Evolutionary conservation across 1,284 basidiomycete species (phyloP), one percentile per base, ranked within the genome.

Genomic region (Apiotrichum akiyoshidainum): DNA sequence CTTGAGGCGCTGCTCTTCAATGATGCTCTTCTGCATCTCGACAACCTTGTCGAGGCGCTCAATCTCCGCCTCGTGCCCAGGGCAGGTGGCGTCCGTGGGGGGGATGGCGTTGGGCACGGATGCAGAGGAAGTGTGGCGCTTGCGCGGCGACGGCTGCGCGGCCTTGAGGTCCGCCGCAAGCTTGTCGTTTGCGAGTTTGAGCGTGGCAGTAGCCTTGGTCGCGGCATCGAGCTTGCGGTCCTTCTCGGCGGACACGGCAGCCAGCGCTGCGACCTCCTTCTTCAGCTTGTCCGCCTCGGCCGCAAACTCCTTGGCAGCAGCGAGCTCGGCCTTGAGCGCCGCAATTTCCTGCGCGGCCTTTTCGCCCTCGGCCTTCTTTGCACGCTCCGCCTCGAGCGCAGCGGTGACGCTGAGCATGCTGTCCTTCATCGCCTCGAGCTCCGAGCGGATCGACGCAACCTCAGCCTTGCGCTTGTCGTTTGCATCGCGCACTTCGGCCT

Each of bases 1-100:
- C 67, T 74, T 76, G 59, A 65, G 66, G 52, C 70, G 61, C 61
- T 77, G 70, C 52, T 76, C 73, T 13, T 70, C 69, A 35, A 77
- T 77, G 31, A 76, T 63, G 5, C 56, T 65, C 60, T 74, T 68
- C 58, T 76, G 72, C 21, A 68, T 66, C 35, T 71, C 69, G 34
- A 78, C 68, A 12, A 77, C 69, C 62, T 70, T 74, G 60, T 76
- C 75, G 54, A 77, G 65, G 46, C 67, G 54, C 16, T 70, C 68
- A 45, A 76, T 69, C 55, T 76, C 71, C 35, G 35, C 48, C 10
- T n/a, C 17, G 12, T 50, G 48, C 1, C 35, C 48, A 2, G 48
- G 48, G 22, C 48, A 50, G 21, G 4, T 10, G 17, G 34, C 35
- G 31, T 35, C 9, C 1, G 48, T 34, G 11, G 48, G 35, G 11